Conservation (phyloP, 1,284 basidiomycete species). For the Ustilago tritici region DNA sequence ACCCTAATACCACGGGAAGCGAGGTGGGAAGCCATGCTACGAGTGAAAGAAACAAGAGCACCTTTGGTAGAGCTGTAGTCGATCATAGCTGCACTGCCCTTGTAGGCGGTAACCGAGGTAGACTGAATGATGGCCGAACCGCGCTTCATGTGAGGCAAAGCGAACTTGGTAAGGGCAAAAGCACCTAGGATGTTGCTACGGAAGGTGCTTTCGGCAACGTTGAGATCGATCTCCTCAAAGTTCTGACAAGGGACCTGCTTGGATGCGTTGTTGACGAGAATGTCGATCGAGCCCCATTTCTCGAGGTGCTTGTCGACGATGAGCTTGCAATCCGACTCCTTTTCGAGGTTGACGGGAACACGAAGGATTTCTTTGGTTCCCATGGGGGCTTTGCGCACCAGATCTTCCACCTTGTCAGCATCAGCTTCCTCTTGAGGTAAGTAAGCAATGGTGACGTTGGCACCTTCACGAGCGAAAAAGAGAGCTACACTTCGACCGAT, state of each 20-base stretch:
- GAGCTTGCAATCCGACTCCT: slow-evolving; percentile 69
- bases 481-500: slow-evolving; percentile 76
- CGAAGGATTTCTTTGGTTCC: slow-evolving; percentile 70
- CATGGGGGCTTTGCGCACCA: slow-evolving; percentile 53
- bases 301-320: slow-evolving; percentile 74
- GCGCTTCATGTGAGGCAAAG: slow-evolving; percentile 76
- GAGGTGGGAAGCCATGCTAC: slow-evolving; percentile 75
- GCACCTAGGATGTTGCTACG: slow-evolving; percentile 56
- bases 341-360: slow-evolving; percentile 72
- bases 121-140: slow-evolving; percentile 78
- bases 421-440: slow-evolving; percentile 76
- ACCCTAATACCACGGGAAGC: slow-evolving; percentile 75
- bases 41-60: slow-evolving; percentile 73
- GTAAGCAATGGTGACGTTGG: slow-evolving; percentile 77
- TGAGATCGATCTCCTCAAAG: slow-evolving; percentile 58
- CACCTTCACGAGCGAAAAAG: slow-evolving; percentile 77
- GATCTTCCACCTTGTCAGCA: slow-evolving; percentile 51
- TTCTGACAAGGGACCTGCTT: slow-evolving; percentile 74
- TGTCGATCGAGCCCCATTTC: slow-evolving; percentile 62
- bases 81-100: slow-evolving; percentile 71
- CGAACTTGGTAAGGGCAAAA: slow-evolving; percentile 66
- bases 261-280: slow-evolving; percentile 76
- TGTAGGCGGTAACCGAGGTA: slow-evolving; percentile 76
- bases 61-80: slow-evolving; percentile 75
- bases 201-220: slow-evolving; percentile 53